A percentile compares a stretch with the other conserved stretches of the same genome.
phyloP scores from a whole-genome alignment of 139 green algal genomes.

The Axilococcus clingmanii region DNA sequence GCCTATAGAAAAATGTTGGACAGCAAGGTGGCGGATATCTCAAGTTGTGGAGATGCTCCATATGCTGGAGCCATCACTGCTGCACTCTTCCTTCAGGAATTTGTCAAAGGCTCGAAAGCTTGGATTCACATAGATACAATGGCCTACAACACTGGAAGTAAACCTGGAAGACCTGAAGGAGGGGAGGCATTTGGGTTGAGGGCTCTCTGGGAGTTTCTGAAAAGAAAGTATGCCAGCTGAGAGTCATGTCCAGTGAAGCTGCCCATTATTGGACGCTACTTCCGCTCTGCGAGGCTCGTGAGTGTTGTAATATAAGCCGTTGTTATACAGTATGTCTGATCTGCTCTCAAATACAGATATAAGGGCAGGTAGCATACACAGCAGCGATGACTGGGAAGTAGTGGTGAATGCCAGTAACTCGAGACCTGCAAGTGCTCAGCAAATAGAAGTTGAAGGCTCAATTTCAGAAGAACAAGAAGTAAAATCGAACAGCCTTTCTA shows the following conservation, averaged over 20 bases:
- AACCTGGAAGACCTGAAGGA: conserved; percentile 46
- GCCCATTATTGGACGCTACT: too few species aligned
- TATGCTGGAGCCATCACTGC: conserved; percentile 83
- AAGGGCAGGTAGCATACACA: background rate
- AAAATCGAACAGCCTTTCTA: too few species aligned
- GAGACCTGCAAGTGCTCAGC: too few species aligned
- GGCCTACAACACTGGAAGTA: conserved; percentile 12
- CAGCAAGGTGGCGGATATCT: conserved; percentile 76
- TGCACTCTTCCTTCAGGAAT: conserved; percentile 82
- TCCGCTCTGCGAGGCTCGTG: too few species aligned
- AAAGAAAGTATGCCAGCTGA: conserved; percentile 17
- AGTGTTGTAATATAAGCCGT: too few species aligned
- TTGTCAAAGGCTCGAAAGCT: conserved; percentile 30
- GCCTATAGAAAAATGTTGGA: conserved; percentile 33
- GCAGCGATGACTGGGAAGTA: background rate
- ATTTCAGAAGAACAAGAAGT: too few species aligned
- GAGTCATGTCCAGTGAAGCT: too few species aligned
- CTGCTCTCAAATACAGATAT: too few species aligned
- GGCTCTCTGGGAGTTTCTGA: conserved; percentile 36
- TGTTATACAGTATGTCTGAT: too few species aligned
- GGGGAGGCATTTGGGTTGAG: conserved; percentile 48
- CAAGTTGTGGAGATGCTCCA: conserved; percentile 26
- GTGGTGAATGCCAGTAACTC: too few species aligned
- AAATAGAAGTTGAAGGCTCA: too few species aligned
- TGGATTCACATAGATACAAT: conserved; percentile 64